Evolutionary conservation across 345 rosid genomes (phyloP).

Genomic region (Turnera subulata): DNA sequence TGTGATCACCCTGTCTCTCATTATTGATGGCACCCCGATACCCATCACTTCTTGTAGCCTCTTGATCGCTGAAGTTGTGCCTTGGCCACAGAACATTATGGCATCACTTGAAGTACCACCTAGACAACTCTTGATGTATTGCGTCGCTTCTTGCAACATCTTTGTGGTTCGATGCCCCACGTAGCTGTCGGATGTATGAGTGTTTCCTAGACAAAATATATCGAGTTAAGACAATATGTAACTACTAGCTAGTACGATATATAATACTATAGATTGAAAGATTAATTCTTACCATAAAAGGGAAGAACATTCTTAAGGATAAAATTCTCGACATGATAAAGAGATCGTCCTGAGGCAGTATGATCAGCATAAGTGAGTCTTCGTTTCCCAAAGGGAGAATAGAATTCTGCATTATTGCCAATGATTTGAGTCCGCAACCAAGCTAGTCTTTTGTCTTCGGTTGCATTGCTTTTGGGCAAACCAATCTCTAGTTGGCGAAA

Average conservation of each 20-base stretch:
- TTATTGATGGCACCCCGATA: slow-evolving; percentile 39
- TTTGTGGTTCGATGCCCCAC: slow-evolving; percentile 51
- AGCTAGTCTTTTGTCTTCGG: too few species aligned
- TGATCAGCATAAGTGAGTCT: slow-evolving; percentile 52
- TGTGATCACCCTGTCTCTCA: slow-evolving; percentile 25
- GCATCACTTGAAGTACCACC: slow-evolving; percentile 47
- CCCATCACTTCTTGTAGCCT: slow-evolving; percentile 61
- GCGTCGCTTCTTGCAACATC: slow-evolving; percentile 40
- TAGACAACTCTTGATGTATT: slow-evolving; percentile 45
- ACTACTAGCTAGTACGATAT: too few species aligned
- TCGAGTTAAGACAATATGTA: too few species aligned
- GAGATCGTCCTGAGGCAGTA: slow-evolving; percentile 53
- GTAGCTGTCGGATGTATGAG: slow-evolving; percentile 50
- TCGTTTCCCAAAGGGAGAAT: slow-evolving; percentile 50
- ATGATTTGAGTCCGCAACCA: slow-evolving; percentile 28
- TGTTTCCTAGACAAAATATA: slow-evolving; percentile 39
- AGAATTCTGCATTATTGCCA: slow-evolving; percentile 33
- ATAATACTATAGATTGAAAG: too few species aligned
- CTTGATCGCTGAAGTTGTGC: slow-evolving; percentile 52
- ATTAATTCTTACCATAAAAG: slow-evolving; percentile 44
- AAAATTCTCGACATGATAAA: slow-evolving; percentile 46
- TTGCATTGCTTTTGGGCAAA: too few species aligned
- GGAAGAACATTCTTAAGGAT: slow-evolving; percentile 50
- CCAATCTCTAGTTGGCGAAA: too few species aligned
- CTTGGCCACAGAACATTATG: slow-evolving; percentile 52